phyloP scores from a whole-genome alignment of 1,284 basidiomycete genomes.

The Cryptococcus sp. region DNA sequence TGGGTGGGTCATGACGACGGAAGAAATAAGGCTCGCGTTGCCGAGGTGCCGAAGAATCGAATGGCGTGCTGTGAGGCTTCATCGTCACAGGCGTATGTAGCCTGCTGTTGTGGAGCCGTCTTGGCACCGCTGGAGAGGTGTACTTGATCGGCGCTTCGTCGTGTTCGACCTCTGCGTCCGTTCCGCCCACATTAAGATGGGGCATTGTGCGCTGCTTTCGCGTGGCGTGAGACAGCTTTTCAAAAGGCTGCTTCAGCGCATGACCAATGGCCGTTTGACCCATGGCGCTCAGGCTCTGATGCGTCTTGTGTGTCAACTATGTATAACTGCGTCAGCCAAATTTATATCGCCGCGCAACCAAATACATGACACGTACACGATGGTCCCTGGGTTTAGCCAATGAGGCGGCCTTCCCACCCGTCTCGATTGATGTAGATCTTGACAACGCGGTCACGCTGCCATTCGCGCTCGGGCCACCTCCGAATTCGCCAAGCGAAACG shows the following conservation, averaged over 20 bases:
- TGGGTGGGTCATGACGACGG: slow-evolving; percentile 12
- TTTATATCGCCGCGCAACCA: neutral
- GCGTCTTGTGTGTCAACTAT: slow-evolving; percentile 27
- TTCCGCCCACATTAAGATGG: neutral
- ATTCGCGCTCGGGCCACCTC: slow-evolving; percentile 7
- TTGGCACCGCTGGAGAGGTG: slow-evolving; percentile 1
- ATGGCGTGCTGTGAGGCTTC: slow-evolving; percentile 8
- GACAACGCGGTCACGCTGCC: slow-evolving; percentile 13
- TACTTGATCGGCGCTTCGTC: slow-evolving; percentile 4
- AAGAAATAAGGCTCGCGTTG: slow-evolving; percentile 19
- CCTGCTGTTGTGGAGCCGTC: neutral
- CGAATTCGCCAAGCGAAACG: slow-evolving; percentile 18
- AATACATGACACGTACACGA: neutral
- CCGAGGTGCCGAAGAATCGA: slow-evolving; percentile 9
- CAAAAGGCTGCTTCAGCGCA: slow-evolving; percentile 33
- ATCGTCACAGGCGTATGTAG: slow-evolving; percentile 2
- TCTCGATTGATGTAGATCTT: slow-evolving; percentile 22
- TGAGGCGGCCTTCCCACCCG: slow-evolving; percentile 4
- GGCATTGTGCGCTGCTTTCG: slow-evolving; percentile 23
- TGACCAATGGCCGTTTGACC: slow-evolving; percentile 23
- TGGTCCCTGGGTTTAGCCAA: slow-evolving; percentile 1
- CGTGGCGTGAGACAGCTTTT: slow-evolving; percentile 29
- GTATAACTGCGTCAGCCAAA: neutral
- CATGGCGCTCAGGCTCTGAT: slow-evolving; percentile 29
- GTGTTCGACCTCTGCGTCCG: slow-evolving; percentile 9